Evolutionary conservation across 208 protist species (phyloP).

Genomic region (Leishmania braziliensis): DNA sequence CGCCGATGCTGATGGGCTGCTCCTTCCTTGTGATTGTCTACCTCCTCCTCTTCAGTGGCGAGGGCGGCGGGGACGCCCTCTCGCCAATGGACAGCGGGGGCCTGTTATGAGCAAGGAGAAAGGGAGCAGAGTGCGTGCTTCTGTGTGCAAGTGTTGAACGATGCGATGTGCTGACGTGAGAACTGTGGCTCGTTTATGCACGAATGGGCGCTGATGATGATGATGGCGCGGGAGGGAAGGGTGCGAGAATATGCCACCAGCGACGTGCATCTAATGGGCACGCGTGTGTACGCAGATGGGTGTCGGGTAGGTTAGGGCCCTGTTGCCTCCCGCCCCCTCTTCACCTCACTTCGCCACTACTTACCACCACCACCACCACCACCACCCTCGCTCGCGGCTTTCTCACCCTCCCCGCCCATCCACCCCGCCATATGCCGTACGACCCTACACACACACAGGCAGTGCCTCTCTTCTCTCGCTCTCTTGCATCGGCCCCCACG

Average conservation of each 20-base stretch:
- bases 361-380: not conserved
- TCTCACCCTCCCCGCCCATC: not conserved
- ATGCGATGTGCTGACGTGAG: not conserved
- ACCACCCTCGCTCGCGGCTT: not conserved
- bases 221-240: not conserved
- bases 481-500: no score
- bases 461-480: not conserved
- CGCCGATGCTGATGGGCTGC: slow-evolving; percentile 31
- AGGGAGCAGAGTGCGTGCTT: not conserved
- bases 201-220: not conserved
- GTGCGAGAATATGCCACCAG: not conserved
- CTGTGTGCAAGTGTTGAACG: not conserved
- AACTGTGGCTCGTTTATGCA: not conserved
- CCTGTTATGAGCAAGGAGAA: not conserved
- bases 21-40: slow-evolving; percentile 15
- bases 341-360: not conserved
- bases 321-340: not conserved
- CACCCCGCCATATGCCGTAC: not conserved
- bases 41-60: slow-evolving; percentile 21
- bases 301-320: not conserved
- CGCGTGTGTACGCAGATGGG: not conserved
- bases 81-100: slow-evolving; percentile 2
- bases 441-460: not conserved
- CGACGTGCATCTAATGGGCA: not conserved
- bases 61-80: slow-evolving; percentile 9